Conservation (phyloP, 2,329 filamentous ascomycete species). For the Botryotinia narcissicola region DNA sequence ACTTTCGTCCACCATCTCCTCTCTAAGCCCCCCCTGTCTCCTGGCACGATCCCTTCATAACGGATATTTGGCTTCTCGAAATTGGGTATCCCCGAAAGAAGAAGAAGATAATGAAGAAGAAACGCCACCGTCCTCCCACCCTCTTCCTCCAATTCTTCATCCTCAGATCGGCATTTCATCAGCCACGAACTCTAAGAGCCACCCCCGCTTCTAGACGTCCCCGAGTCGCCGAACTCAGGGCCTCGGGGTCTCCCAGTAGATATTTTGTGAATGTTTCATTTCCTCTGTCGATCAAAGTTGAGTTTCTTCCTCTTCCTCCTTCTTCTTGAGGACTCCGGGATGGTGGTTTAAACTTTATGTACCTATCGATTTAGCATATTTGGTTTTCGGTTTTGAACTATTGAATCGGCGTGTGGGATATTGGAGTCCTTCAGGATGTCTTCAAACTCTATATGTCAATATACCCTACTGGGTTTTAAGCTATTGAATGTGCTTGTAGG, state of each 20-base stretch:
- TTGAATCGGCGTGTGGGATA: too few species aligned
- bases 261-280: neutral
- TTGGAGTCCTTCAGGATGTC: too few species aligned
- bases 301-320: neutral
- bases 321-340: neutral
- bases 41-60: too few species aligned
- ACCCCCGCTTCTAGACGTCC: neutral
- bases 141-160: neutral
- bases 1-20: neutral
- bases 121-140: neutral
- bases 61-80: neutral
- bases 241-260: neutral
- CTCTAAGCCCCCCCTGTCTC: too few species aligned
- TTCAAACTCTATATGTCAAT: neutral
- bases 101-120: too few species aligned
- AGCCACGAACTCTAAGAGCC: neutral
- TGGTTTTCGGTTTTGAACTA: too few species aligned
- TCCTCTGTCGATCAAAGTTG: too few species aligned
- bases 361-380: too few species aligned
- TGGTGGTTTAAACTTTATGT: too few species aligned
- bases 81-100: neutral
- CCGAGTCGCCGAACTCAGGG: neutral
- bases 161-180: neutral
- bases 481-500: neutral
- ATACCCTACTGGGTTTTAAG: neutral